Evolutionary conservation across 768 basidiomycete genomes (phyloP).

Genomic region (Hemileccinum impolitum): DNA sequence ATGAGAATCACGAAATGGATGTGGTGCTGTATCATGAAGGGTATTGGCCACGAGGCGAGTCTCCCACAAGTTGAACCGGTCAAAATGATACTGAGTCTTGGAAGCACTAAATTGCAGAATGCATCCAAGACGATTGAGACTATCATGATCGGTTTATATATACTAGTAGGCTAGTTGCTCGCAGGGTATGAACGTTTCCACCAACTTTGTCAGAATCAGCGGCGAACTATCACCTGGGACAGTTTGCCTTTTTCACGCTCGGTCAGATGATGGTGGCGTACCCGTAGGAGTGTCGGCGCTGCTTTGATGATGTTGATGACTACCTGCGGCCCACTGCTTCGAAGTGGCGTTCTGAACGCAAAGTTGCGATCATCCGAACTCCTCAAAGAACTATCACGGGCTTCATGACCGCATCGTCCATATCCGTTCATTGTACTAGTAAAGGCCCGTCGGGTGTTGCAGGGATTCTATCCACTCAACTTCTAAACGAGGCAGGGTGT

Average conservation of each 20-base stretch:
- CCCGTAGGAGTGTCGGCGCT: background rate
- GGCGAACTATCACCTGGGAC: background rate
- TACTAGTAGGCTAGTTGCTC: background rate
- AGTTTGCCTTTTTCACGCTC: no score
- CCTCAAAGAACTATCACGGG: background rate
- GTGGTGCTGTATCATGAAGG: no score
- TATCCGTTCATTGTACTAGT: conserved; percentile 1
- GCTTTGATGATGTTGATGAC: background rate
- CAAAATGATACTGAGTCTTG: background rate
- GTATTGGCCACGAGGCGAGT: background rate
- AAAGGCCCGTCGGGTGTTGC: background rate
- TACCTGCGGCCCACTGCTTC: background rate
- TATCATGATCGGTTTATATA: no score
- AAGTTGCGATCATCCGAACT: background rate
- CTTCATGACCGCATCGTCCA: conserved; percentile 5
- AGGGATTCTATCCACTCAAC: background rate
- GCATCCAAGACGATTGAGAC: no score
- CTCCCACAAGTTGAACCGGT: background rate
- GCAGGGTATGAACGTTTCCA: background rate
- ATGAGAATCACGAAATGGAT: background rate
- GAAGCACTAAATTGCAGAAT: no score
- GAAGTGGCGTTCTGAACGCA: background rate
- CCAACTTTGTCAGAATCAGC: background rate
- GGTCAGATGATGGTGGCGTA: background rate
- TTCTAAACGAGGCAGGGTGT: background rate